Evolutionary conservation across 2,329 filamentous ascomycete species (phyloP), one percentile per base, ranked within the genome.

Genomic region (Colletotrichum nymphaeae): DNA sequence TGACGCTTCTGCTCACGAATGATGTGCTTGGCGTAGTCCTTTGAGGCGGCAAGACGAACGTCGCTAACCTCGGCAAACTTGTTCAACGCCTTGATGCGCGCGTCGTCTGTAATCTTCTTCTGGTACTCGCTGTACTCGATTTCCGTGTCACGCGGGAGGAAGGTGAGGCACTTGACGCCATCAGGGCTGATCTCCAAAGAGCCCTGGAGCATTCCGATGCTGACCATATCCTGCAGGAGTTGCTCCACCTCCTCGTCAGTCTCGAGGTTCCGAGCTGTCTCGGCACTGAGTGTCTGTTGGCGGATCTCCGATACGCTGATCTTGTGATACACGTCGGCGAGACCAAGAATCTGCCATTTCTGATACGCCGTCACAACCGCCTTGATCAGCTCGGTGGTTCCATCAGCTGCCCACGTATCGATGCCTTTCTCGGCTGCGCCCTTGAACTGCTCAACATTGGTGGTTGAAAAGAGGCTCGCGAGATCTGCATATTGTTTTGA

Each of bases 331-430:
- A 94, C 91, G 65, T 90, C 88, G 57, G 92, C 91, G 30, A 98
- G 86, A 72, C 91, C 91, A 42, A 93, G 86, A 70, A 98, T 90
- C 73, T 93, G 92, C 85, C 93, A 95, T 77, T 92, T 91, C 76
- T 93, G 91, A 79, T 95, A 94, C 11, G 93, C 91, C 24, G 88
- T 85, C 52, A 93, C 81, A 12, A 96, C 92, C 80, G 94, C 91
- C 5, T 86, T 84, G 14, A 97, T 86, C 16, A 98, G 88, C 4
- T 92, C 90, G 4, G 84, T 81, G 78, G 97, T 98, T 59, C 90
- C 90, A 77, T 98, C 95, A 76, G 89, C 87, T 49, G 84, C 81
- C 92, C 94, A 97, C 24, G 90, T 81, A 19, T 84, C 80, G 2
- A 74, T 69, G 46, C 91, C 91, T 16, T 86, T 84, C 42, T 93